Percentiles rank a stretch among this genome's conserved stretches.
These are phyloP conservation scores for Juglanconis sp. DNA, from an alignment of 2,329 filamentous ascomycete genomes.

Conservation along the genomic window DNA sequence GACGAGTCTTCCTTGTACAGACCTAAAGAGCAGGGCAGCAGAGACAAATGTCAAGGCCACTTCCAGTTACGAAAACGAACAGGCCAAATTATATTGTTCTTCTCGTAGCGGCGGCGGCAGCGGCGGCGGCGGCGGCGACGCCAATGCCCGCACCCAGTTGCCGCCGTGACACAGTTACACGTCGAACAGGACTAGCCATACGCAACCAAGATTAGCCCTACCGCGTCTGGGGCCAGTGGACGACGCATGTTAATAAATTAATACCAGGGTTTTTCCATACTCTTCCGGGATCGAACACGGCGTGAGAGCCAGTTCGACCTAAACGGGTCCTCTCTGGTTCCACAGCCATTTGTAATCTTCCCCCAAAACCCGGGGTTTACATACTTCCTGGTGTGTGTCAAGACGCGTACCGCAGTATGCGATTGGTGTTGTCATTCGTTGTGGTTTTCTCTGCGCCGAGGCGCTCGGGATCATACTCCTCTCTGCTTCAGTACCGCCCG, in stretches of 20 bases:
- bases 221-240: not conserved
- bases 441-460: too few relatives aligned
- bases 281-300: conserved; percentile 7
- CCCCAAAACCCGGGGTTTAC: not conserved
- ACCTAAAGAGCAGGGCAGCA: not conserved
- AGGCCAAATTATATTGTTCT: not conserved
- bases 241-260: not conserved
- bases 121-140: too few relatives aligned
- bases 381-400: too few relatives aligned
- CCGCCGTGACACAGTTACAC: conserved; percentile 8
- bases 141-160: conserved; percentile 3
- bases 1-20: not conserved
- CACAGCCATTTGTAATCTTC: not conserved
- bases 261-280: not conserved
- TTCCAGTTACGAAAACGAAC: not conserved
- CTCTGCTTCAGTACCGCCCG: too few relatives aligned
- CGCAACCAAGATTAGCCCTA: not conserved
- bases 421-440: too few relatives aligned
- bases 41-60: not conserved
- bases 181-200: not conserved
- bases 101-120: not conserved
- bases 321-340: conserved; percentile 3
- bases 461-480: too few relatives aligned
- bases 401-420: too few relatives aligned
- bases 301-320: conserved; percentile 7